Conservation (phyloP, 495 filamentous ascomycete genomes). For the Clavariopsis aquatica region DNA sequence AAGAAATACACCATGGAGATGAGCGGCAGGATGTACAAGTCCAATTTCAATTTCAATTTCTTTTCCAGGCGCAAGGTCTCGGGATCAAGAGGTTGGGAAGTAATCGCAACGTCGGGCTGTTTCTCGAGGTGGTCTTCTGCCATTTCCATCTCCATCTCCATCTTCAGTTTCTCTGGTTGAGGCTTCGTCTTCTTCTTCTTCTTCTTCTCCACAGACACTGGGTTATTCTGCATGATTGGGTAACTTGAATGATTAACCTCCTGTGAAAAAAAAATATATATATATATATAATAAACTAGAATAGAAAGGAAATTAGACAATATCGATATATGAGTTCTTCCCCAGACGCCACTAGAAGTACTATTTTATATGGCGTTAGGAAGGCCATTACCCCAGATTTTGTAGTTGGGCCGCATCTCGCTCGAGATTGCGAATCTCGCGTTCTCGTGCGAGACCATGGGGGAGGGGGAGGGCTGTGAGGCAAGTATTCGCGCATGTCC, state of each 20-base stretch:
- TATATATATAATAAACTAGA: not conserved
- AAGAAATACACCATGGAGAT: not conserved
- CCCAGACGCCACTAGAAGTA: not conserved
- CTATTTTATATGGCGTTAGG: not conserved
- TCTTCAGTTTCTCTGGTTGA: not conserved
- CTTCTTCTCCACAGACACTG: not conserved
- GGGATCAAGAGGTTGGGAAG: not conserved
- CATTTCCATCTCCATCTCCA: no score
- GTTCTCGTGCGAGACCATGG: not conserved
- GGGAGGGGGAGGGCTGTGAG: not conserved
- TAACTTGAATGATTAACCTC: no score
- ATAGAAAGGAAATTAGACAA: not conserved
- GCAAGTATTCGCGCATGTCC: not conserved
- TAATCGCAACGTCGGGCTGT: not conserved
- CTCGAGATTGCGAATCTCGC: not conserved
- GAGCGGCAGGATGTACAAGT: conserved; percentile 1
- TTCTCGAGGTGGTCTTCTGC: not conserved
- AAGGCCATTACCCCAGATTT: not conserved
- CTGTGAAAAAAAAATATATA: no score
- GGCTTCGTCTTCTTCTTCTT: not conserved
- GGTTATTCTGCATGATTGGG: no score
- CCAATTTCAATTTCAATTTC: conserved; percentile 1
- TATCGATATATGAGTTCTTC: not conserved
- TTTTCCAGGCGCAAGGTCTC: not conserved
- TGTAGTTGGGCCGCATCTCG: not conserved